A percentile compares a stretch with the other conserved stretches of the same genome.
phyloP scores from a whole-genome alignment of 805 yeast species.

The Zygoascus flipseniorum region DNA sequence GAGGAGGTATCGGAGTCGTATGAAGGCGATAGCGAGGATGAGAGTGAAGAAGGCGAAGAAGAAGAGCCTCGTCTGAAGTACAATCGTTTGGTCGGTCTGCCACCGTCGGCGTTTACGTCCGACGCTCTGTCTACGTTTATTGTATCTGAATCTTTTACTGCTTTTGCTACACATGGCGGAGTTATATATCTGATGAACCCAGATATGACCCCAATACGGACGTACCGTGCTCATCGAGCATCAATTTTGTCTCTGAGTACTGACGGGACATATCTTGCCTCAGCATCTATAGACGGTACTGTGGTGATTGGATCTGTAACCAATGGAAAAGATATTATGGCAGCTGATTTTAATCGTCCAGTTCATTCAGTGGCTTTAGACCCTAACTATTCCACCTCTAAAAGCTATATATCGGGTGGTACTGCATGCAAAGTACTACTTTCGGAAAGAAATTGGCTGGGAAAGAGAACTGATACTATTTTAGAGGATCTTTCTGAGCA shows the following conservation, averaged over 20 bases:
- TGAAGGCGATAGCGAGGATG: no score
- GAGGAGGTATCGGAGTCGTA: slow-evolving; percentile 17
- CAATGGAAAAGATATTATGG: slow-evolving; percentile 56
- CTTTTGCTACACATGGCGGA: slow-evolving; percentile 89
- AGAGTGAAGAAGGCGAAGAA: slow-evolving; percentile 24
- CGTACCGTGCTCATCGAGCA: slow-evolving; percentile 78
- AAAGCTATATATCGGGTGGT: slow-evolving; percentile 79
- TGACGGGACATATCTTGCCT: slow-evolving; percentile 69
- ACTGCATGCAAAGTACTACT: slow-evolving; percentile 73
- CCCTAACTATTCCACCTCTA: slow-evolving; percentile 51
- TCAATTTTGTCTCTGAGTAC: slow-evolving; percentile 66
- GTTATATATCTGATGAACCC: slow-evolving; percentile 58
- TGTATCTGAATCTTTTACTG: slow-evolving; percentile 51
- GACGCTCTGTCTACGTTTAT: slow-evolving; percentile 73
- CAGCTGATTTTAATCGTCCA: slow-evolving; percentile 80
- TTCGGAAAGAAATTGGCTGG: slow-evolving; percentile 81
- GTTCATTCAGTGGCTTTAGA: slow-evolving; percentile 80
- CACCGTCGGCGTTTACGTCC: slow-evolving; percentile 56
- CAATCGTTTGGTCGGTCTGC: slow-evolving; percentile 57
- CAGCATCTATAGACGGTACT: slow-evolving; percentile 92
- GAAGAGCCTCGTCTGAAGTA: slow-evolving; percentile 52
- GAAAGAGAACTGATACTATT: slow-evolving; percentile 61
- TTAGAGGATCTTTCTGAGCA: slow-evolving; percentile 48
- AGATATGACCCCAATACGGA: slow-evolving; percentile 52
- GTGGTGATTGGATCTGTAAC: slow-evolving; percentile 67